A percentile compares a stretch with the other conserved stretches of the same genome.
Conservation (phyloP, 2,329 filamentous ascomycete genomes). For the Xylariaceae sp. region DNA sequence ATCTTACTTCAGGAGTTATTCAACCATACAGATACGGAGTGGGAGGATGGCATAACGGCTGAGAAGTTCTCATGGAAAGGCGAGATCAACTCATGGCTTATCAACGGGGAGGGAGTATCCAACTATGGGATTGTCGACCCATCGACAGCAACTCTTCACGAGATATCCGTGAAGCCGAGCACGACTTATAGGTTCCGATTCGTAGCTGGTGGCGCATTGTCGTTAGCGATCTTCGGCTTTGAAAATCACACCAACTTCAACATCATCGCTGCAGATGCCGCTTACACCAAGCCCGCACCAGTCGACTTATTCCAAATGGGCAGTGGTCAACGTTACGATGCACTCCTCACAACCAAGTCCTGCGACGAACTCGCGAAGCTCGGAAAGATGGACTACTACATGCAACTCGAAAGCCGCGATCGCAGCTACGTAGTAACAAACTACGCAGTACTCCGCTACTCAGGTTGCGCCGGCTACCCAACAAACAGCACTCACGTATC, state of each 20-base stretch:
- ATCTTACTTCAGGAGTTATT: conserved; percentile 10
- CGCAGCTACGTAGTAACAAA: conserved; percentile 2
- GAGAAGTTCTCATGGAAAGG: conserved; percentile 7
- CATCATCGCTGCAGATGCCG: conserved; percentile 10
- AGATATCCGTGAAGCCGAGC: conserved; percentile 7
- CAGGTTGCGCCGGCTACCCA: conserved; percentile 4
- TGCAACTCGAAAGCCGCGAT: conserved; percentile 12
- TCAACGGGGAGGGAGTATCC: conserved; percentile 13
- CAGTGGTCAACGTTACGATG: conserved; percentile 9
- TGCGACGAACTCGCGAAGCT: conserved; percentile 4
- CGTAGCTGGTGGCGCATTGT: conserved; percentile 3
- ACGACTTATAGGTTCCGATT: conserved; percentile 10
- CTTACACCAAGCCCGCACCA: conserved; percentile 8
- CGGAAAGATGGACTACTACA: conserved; percentile 11
- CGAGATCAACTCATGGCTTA: conserved; percentile 9
- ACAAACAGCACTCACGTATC: conserved; percentile 1
- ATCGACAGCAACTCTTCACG: conserved; percentile 1
- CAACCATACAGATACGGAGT: conserved; percentile 4
- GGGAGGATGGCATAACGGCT: conserved; percentile 1
- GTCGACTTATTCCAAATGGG: conserved; percentile 11
- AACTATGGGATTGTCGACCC: conserved; percentile 9
- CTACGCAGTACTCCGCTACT: conserved; percentile 11
- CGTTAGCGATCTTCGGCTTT: conserved; percentile 7
- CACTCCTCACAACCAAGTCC: conserved; percentile 6
- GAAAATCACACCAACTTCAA: conserved; percentile 10